Conservation (phyloP, 169 alveolate species). For the Plasmodium vivax region DNA sequence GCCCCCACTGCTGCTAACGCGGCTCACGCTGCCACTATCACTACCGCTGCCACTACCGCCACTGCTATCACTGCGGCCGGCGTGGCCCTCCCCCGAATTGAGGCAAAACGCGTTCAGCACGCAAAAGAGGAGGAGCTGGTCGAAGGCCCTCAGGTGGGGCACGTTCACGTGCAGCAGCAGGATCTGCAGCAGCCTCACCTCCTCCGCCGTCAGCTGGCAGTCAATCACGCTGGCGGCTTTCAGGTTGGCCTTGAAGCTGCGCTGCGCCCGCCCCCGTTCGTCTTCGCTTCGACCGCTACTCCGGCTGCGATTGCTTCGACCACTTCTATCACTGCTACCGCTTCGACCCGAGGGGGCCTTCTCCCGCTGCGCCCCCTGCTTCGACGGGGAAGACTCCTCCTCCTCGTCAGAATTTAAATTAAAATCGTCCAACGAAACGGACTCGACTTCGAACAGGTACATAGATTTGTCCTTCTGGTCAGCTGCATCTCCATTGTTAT, state of each 20-base stretch:
- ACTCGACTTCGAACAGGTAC: conserved; percentile 27
- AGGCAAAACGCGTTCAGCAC: conserved; percentile 36
- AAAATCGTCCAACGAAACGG: conserved; percentile 60
- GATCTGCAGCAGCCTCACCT: conserved; percentile 38
- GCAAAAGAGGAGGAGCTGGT: conserved; percentile 57
- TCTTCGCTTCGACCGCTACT: neutral
- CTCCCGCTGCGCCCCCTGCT: neutral
- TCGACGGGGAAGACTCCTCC: neutral
- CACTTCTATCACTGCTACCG: neutral
- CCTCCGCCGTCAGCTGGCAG: conserved; percentile 36
- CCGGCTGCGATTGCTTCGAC: neutral
- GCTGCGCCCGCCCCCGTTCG: conserved; percentile 10
- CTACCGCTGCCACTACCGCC: neutral
- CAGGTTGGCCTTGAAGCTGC: neutral
- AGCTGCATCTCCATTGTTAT: neutral
- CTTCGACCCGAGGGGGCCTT: neutral
- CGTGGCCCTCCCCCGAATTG: neutral
- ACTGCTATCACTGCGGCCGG: neutral
- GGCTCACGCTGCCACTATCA: neutral
- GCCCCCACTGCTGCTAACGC: neutral
- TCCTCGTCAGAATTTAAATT: conserved; percentile 58
- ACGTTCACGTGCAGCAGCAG: conserved; percentile 47
- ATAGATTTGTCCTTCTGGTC: conserved; percentile 39
- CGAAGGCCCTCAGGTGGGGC: conserved; percentile 34
- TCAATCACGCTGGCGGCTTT: conserved; percentile 25